Evolutionary conservation across 1,284 basidiomycete genomes (phyloP), one percentile per base, ranked within the genome.

Genomic region (Sanghuangporus baumii): DNA sequence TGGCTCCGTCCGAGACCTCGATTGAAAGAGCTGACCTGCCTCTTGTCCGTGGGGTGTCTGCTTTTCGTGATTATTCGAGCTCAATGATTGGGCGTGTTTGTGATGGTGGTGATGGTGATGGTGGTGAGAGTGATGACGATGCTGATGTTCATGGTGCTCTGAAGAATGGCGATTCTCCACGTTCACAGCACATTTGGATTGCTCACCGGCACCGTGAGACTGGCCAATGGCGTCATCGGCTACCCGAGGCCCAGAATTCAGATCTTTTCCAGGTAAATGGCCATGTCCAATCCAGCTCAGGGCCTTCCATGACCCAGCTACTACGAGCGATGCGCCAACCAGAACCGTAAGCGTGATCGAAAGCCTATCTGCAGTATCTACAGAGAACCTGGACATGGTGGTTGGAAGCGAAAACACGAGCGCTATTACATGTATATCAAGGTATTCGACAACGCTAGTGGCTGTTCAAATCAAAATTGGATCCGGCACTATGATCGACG

Each of bases 21-120:
- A n/a, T 16, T 40, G 50, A 16, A 60, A 38, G 18, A 43, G 36
- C 5, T 18, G 31, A n/a, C 23, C 48, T 23, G 38, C 57, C 43
- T 43, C 23, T 16, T 60, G 26, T 6, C 20, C 12, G 38, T 23
- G 37, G n/a, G 40, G 26, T 4, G 38, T 8, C 18, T 57, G 56
- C 9, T 26, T 43, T 40, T 20, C n/a, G 9, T 38, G 55, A 38
- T 3, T 56, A 16, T 34, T 18, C n/a, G 56, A 20, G 43, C 56
- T 57, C 26, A 47, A 57, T 6, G 56, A 18, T 31, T 57, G 12
- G 8, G 56, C 56, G 40, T 57, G 59, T 38, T 54, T 36, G 46
- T 40, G 23, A 38, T 60, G 47, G 8, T 60, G 26, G 16, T 60
- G 59, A n/a, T 56, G 46, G 18, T 54, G 47, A 52, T 54, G 6